A percentile compares a stretch with the other conserved stretches of the same genome.
Evolutionary conservation across 2,329 filamentous ascomycete species (phyloP).

Genomic region (Pyrenochaeta sp.): DNA sequence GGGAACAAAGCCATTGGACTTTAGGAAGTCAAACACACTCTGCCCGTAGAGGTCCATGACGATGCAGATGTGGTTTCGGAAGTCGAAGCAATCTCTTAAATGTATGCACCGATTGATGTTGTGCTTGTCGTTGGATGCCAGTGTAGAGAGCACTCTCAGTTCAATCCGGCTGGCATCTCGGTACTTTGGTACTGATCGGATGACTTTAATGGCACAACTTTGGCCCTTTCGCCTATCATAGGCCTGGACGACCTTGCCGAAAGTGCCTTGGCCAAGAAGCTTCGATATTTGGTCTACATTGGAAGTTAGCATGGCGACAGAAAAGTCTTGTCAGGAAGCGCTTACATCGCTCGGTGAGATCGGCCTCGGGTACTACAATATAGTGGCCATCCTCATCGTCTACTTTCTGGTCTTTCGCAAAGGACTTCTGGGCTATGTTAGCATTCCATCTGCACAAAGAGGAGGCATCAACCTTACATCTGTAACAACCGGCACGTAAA

Average conservation of each 20-base stretch:
- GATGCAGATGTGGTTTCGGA: slow-evolving; percentile 93
- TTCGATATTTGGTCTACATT: slow-evolving; percentile 82
- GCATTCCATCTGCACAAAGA: slow-evolving; percentile 16
- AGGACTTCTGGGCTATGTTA: slow-evolving; percentile 52
- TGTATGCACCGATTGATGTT: slow-evolving; percentile 98
- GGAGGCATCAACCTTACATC: slow-evolving; percentile 60
- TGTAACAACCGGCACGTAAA: slow-evolving; percentile 65
- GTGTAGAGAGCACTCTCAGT: slow-evolving; percentile 86
- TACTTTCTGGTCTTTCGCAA: slow-evolving; percentile 71
- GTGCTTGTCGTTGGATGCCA: slow-evolving; percentile 87
- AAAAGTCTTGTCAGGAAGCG: slow-evolving; percentile 28
- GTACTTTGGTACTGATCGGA: slow-evolving; percentile 97
- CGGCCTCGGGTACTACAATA: slow-evolving; percentile 86
- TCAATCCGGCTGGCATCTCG: slow-evolving; percentile 96
- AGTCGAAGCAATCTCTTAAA: slow-evolving; percentile 95
- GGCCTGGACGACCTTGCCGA: slow-evolving; percentile 97
- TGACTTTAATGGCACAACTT: slow-evolving; percentile 97
- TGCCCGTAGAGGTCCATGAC: slow-evolving; percentile 83
- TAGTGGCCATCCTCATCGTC: slow-evolving; percentile 98
- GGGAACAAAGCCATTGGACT: slow-evolving; percentile 92
- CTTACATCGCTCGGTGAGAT: slow-evolving; percentile 90
- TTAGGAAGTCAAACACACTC: slow-evolving; percentile 98
- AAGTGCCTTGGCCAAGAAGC: slow-evolving; percentile 93
- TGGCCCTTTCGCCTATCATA: slow-evolving; percentile 77
- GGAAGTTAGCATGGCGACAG: slow-evolving; percentile 19